Evolutionary conservation across 2,329 filamentous ascomycete species (phyloP), one percentile per base, ranked within the genome.

Genomic region (Alternaria alternata): DNA sequence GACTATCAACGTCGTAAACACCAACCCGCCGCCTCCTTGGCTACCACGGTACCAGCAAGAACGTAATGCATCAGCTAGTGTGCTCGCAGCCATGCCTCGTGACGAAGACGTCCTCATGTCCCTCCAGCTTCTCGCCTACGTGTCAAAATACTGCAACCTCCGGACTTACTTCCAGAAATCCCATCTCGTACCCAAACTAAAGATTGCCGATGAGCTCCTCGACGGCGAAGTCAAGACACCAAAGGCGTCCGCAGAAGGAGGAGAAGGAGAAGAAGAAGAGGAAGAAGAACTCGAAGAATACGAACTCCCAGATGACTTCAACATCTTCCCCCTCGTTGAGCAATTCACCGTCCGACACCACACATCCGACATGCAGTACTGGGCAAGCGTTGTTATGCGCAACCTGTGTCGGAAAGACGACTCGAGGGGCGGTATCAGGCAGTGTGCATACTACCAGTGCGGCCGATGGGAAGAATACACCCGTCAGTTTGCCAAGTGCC

Each of bases 101-200:
- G 95, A 99, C 71, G 95, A 99, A 78, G 95, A 99, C 73, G 95
- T 99, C 3, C 84, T 99, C 65, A 97, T 99, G 94, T 97, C 95
- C 6, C 85, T 99, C 38, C 95, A 99, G 79, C 87, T 99, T 20
- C 86, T 99, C 46, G 95, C 95, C 16, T 99, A 99, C 77, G 94
- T 99, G 57, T 97, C 94, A 24, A 99, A 99, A 79, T 99, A 99
- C 81, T 98, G 95, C 84, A 96, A 96, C 71, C 87, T 99, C 30
- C 89, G 95, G 18, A 90, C 92, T 5, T 99, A 97, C 79, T 99
- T 99, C 78, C 95, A 99, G 75, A 87, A 91, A 77, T 96, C 94
- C 39, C 95, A 99, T 73, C 84, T 98, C 11, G 95, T 99, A 5
- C 95, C 95, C 0, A 91, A 89, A 65, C 88, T 99, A 51, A 94